phyloP scores from a whole-genome alignment of 2,329 filamentous ascomycete species.

The Pseudocercospora fijiensis region DNA sequence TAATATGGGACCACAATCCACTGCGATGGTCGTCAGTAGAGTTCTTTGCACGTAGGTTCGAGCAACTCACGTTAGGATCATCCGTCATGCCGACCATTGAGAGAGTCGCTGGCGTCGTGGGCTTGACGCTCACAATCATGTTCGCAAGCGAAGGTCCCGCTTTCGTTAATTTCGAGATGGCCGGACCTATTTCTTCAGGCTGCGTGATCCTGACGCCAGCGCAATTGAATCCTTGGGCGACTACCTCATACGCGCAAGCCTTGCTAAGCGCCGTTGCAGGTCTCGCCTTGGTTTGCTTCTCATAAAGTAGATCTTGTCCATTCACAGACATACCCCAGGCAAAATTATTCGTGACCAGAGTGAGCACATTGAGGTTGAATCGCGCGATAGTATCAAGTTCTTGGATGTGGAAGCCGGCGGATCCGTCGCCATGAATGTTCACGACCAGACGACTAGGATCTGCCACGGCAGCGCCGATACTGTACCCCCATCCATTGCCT shows the following conservation, averaged over 20 bases:
- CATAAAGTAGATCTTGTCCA: constrained; percentile 49
- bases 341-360: constrained; percentile 47
- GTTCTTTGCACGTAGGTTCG: not conserved
- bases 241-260: constrained; percentile 43
- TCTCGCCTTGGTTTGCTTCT: constrained; percentile 34
- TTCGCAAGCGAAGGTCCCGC: constrained; percentile 42
- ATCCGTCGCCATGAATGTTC: constrained; percentile 49
- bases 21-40: constrained; percentile 6
- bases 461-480: constrained; percentile 46
- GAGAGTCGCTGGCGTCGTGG: constrained; percentile 39
- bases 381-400: constrained; percentile 49
- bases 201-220: constrained; percentile 32
- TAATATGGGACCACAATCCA: constrained; percentile 51
- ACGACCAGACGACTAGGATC: constrained; percentile 42
- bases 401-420: constrained; percentile 48
- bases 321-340: constrained; percentile 49
- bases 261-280: constrained; percentile 34
- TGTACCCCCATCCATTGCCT: constrained; percentile 50
- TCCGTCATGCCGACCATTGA: constrained; percentile 47
- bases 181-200: constrained; percentile 35
- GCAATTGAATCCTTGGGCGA: constrained; percentile 45
- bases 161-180: constrained; percentile 38
- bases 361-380: constrained; percentile 44
- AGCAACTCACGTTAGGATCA: constrained; percentile 40
- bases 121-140: constrained; percentile 43